These are phyloP conservation scores for Venturia effusa DNA, from an alignment of 2,329 filamentous ascomycete species.

Conservation along the genomic window DNA sequence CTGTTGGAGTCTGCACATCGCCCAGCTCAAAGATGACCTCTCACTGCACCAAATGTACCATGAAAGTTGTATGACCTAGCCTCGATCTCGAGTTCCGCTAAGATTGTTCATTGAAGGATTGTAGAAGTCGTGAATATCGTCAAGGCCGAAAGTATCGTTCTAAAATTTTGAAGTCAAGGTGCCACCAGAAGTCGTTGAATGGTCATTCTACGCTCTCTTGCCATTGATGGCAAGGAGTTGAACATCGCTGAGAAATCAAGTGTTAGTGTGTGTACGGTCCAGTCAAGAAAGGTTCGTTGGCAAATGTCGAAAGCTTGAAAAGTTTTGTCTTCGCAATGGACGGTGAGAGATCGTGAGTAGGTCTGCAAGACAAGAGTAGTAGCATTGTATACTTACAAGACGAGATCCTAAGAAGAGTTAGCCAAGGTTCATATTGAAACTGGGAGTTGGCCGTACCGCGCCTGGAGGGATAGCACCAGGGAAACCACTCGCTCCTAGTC, in stretches of 20 bases:
- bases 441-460: conserved; percentile 18
- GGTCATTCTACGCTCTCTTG: conserved; percentile 28
- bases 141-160: background rate
- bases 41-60: background rate
- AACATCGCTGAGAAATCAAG: conserved; percentile 44
- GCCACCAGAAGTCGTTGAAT: background rate
- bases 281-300: background rate
- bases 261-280: background rate
- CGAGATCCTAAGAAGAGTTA: conserved; percentile 31
- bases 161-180: background rate
- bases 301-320: background rate
- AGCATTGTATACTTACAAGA: conserved; percentile 58
- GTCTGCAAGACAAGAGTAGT: background rate
- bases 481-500: conserved; percentile 11
- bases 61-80: background rate
- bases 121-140: background rate
- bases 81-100: background rate
- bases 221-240: conserved; percentile 54
- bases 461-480: conserved; percentile 12
- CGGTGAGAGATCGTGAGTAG: background rate
- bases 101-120: background rate
- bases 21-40: background rate
- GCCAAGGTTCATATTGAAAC: conserved; percentile 15
- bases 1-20: background rate
- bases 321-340: background rate